Percentiles rank a stretch among this genome's conserved stretches.
Conservation (phyloP, 2,329 filamentous ascomycete genomes). For the Aspergillus terreus region DNA sequence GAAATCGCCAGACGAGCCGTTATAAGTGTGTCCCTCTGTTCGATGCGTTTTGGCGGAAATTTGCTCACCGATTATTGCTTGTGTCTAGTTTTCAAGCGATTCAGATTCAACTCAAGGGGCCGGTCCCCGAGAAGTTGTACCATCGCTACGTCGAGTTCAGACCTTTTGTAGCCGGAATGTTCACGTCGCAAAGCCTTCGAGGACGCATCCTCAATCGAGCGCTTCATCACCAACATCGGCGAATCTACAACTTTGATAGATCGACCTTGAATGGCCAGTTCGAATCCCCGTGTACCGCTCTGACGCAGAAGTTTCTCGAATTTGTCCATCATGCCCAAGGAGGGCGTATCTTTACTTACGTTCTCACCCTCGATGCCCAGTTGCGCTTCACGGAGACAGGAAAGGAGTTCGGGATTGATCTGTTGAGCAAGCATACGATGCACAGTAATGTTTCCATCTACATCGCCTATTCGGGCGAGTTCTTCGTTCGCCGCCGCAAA, state of each 20-base stretch:
- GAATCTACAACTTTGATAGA: constrained; percentile 84
- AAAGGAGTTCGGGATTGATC: constrained; percentile 89
- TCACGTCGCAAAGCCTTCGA: constrained; percentile 70
- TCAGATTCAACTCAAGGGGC: constrained; percentile 81
- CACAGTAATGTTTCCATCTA: constrained; percentile 89
- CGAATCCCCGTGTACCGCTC: constrained; percentile 62
- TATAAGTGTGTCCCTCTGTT: constrained; percentile 64
- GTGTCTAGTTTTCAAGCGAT: constrained; percentile 77
- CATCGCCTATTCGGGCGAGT: constrained; percentile 89
- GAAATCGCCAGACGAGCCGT: constrained; percentile 59
- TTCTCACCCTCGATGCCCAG: constrained; percentile 80
- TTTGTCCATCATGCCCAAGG: constrained; percentile 84
- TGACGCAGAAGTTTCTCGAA: constrained; percentile 76
- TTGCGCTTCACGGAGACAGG: constrained; percentile 93
- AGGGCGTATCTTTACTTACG: constrained; percentile 84
- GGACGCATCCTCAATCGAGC: constrained; percentile 79
- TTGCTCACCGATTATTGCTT: constrained; percentile 4
- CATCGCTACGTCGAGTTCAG: constrained; percentile 92
- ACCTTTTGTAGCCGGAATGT: constrained; percentile 86
- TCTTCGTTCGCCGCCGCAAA: constrained; percentile 73
- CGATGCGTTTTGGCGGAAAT: neutral
- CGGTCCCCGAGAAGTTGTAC: constrained; percentile 75
- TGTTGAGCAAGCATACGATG: constrained; percentile 95
- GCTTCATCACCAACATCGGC: constrained; percentile 82
- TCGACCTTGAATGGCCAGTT: constrained; percentile 71